Percentiles rank a stretch among this genome's conserved stretches.
phyloP scores from a whole-genome alignment of 78 protist species.

The Fonticula alba region DNA sequence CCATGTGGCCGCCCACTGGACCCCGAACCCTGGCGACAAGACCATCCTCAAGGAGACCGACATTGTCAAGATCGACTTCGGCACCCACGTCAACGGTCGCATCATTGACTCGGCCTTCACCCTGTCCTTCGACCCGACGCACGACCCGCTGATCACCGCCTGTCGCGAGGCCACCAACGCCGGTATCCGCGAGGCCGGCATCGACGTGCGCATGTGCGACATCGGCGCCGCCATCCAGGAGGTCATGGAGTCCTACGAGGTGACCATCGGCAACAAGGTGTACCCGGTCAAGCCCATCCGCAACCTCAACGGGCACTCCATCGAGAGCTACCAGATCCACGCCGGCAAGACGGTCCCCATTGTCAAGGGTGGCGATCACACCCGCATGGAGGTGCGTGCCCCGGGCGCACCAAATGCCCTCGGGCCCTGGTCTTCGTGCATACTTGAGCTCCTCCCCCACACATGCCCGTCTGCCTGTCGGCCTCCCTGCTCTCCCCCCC shows the following conservation, averaged over 20 bases:
- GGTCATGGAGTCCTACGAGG: slow-evolving; percentile 88
- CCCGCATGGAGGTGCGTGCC: slow-evolving; percentile 6
- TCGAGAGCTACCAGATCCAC: slow-evolving; percentile 75
- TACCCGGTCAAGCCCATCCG: slow-evolving; percentile 62
- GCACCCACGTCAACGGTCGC: slow-evolving; percentile 82
- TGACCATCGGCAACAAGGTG: slow-evolving; percentile 75
- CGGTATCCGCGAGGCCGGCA: slow-evolving; percentile 64
- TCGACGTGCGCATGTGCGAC: slow-evolving; percentile 80
- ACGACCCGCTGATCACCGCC: slow-evolving; percentile 71
- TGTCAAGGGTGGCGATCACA: slow-evolving; percentile 54
- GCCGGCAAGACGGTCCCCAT: slow-evolving; percentile 92
- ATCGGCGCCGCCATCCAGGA: slow-evolving; percentile 91
- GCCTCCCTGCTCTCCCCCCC: too few species aligned
- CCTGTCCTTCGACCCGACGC: slow-evolving; percentile 48
- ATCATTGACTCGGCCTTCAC: slow-evolving; percentile 95
- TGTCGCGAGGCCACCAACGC: slow-evolving; percentile 81
- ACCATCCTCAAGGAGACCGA: slow-evolving; percentile 75
- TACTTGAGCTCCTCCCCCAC: too few species aligned
- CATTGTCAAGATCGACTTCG: slow-evolving; percentile 92
- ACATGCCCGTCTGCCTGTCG: too few species aligned
- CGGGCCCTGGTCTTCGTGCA: too few species aligned
- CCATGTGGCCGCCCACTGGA: slow-evolving; percentile 89
- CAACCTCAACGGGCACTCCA: slow-evolving; percentile 91
- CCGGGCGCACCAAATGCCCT: too few species aligned
- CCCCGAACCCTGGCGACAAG: slow-evolving; percentile 95